Evolutionary conservation across 140 eudicot species (phyloP).

Genomic region (Bidens hawaiensis): DNA sequence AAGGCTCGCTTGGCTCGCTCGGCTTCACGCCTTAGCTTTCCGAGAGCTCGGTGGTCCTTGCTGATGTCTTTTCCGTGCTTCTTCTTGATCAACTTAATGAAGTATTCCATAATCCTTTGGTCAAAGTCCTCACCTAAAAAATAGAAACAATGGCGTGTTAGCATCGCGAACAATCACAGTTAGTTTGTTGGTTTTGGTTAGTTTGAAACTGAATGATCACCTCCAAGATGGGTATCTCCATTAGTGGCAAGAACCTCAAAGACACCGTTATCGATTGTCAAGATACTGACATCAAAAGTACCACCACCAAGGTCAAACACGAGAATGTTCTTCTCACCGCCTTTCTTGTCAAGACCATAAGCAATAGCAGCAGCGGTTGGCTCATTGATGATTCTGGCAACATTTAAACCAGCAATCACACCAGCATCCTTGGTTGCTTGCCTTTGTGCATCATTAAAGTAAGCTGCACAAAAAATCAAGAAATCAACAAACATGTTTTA

Average conservation of each 20-base stretch:
- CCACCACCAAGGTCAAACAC: conserved; percentile 86
- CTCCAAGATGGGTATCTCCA: conserved; percentile 81
- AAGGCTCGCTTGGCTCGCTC: conserved; percentile 85
- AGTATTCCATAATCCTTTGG: conserved; percentile 87
- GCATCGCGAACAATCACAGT: background rate
- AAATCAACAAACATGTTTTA: background rate
- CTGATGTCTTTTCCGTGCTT: conserved; percentile 90
- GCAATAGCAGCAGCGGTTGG: conserved; percentile 77
- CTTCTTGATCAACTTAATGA: conserved; percentile 81
- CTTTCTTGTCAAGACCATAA: conserved; percentile 66
- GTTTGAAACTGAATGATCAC: conserved; percentile 8
- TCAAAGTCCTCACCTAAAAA: conserved; percentile 77
- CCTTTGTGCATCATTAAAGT: conserved; percentile 77
- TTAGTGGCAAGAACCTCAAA: conserved; percentile 80
- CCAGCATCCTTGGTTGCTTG: conserved; percentile 86
- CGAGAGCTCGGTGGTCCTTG: conserved; percentile 84
- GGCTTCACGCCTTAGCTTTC: conserved; percentile 74
- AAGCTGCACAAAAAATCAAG: conserved; percentile 39
- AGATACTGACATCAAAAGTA: conserved; percentile 69
- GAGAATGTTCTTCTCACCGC: conserved; percentile 71
- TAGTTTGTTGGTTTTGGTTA: too few relatives aligned
- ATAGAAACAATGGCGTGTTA: background rate
- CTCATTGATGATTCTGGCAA: conserved; percentile 67
- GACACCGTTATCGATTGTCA: conserved; percentile 63
- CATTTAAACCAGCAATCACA: conserved; percentile 69